Percentiles rank a stretch among this genome's conserved stretches.
phyloP scores from a whole-genome alignment of 1,284 basidiomycete genomes.

The Cutaneotrichosporon sp. region DNA sequence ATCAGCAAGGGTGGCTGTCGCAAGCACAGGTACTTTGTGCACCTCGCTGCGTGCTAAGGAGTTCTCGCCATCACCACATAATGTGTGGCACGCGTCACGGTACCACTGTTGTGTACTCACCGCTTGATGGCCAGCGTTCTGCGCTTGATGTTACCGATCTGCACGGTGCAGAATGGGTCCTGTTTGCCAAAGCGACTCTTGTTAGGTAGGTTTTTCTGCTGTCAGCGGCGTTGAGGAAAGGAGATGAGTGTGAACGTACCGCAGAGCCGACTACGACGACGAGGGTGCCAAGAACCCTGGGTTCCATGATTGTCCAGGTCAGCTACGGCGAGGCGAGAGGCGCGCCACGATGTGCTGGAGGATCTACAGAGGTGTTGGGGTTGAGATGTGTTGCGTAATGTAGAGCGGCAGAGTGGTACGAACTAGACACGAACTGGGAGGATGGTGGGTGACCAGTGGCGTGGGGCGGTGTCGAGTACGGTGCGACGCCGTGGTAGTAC shows the following conservation, averaged over 20 bases:
- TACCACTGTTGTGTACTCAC: slow-evolving; percentile 27
- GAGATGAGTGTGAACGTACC: slow-evolving; percentile 60
- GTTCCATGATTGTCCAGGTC: slow-evolving; percentile 34
- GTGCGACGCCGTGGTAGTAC: not conserved
- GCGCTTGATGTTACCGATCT: slow-evolving; percentile 74
- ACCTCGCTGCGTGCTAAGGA: not conserved
- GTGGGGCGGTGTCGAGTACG: not conserved
- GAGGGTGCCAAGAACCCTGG: slow-evolving; percentile 84
- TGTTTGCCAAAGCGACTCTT: slow-evolving; percentile 96
- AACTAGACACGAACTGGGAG: not conserved
- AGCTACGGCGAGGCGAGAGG: not conserved
- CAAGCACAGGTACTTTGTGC: not conserved
- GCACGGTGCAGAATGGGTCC: slow-evolving; percentile 87
- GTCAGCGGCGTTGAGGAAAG: not conserved
- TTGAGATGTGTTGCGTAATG: not conserved
- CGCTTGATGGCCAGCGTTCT: slow-evolving; percentile 85
- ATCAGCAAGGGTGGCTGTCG: not conserved
- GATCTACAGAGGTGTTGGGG: not conserved
- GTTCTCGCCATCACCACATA: not conserved
- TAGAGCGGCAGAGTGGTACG: not conserved
- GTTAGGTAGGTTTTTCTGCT: slow-evolving; percentile 85
- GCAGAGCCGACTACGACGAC: slow-evolving; percentile 93
- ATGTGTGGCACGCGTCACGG: not conserved
- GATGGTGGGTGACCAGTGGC: not conserved
- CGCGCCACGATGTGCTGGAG: not conserved